These are phyloP conservation scores for Cyberlindnera bimundalis DNA, from an alignment of 805 yeast species.

Conservation along the genomic window DNA sequence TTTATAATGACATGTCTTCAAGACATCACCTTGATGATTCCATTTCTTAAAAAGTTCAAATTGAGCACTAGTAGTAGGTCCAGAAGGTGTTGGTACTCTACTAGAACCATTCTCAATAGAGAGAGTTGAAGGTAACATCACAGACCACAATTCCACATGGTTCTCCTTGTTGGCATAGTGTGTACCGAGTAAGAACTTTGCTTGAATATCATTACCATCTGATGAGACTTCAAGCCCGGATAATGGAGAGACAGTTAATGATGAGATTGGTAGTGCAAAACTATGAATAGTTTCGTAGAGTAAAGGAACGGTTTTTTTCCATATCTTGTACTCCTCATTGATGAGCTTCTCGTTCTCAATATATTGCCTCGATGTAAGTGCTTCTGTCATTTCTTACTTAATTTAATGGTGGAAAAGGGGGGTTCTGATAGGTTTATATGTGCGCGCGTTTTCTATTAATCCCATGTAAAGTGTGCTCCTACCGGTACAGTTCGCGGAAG, in stretches of 20 bases:
- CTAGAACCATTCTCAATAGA: conserved; percentile 30
- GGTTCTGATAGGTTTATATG: too few species aligned
- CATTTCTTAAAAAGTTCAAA: conserved; percentile 29
- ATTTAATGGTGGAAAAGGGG: too few species aligned
- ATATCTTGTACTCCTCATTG: conserved; percentile 73
- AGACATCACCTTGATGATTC: conserved; percentile 60
- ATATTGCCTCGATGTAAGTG: conserved; percentile 33
- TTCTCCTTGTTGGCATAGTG: conserved; percentile 38
- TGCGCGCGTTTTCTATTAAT: too few species aligned
- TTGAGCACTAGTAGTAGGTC: conserved; percentile 27
- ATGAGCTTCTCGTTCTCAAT: conserved; percentile 57
- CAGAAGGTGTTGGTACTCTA: conserved; percentile 28
- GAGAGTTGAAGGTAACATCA: conserved; percentile 42
- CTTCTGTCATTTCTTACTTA: conserved; percentile 11
- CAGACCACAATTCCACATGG: conserved; percentile 39
- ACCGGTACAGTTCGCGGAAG: too few species aligned
- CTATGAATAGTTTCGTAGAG: conserved; percentile 67
- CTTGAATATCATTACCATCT: conserved; percentile 31
- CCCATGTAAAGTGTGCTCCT: too few species aligned
- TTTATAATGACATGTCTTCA: conserved; percentile 44
- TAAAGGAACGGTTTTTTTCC: conserved; percentile 84
- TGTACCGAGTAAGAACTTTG: conserved; percentile 47
- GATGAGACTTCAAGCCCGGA: conserved; percentile 31
- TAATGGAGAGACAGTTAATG: conserved; percentile 56
- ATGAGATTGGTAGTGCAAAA: conserved; percentile 53